These are phyloP conservation scores for Monosporascus sp. DNA, from an alignment of 2,329 filamentous ascomycete species.

Conservation along the genomic window DNA sequence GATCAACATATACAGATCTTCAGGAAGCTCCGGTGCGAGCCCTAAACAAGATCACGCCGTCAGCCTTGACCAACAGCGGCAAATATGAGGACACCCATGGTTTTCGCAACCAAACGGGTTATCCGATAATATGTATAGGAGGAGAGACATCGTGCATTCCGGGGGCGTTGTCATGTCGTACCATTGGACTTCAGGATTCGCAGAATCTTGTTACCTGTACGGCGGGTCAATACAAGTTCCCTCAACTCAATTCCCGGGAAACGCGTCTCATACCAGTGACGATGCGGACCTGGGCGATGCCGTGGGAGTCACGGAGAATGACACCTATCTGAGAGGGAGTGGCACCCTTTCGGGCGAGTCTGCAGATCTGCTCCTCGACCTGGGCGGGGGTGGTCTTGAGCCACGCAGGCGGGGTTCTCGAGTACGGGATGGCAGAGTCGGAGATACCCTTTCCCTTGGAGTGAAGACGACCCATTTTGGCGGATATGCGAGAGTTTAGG, in stretches of 20 bases:
- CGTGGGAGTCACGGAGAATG: conserved; percentile 95
- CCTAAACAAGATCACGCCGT: conserved; percentile 89
- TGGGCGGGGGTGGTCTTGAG: conserved; percentile 98
- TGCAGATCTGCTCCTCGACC: conserved; percentile 98
- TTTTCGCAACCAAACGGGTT: conserved; percentile 1
- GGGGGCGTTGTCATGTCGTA: conserved; percentile 54
- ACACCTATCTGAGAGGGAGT: conserved; percentile 99
- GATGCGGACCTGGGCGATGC: conserved; percentile 95
- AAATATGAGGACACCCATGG: conserved; percentile 27
- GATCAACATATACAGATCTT: conserved; percentile 99
- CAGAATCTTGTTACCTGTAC: conserved; percentile 95
- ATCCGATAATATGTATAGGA: conserved; percentile 4
- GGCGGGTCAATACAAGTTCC: conserved; percentile 10
- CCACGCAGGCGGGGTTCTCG: conserved; percentile 86
- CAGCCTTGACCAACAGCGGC: conserved; percentile 92
- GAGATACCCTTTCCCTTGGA: conserved; percentile 99
- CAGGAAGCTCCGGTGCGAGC: conserved; percentile 96
- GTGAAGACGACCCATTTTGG: conserved; percentile 95
- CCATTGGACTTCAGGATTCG: conserved; percentile 96
- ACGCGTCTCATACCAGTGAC: conserved; percentile 70
- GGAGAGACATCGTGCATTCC: conserved; percentile 14
- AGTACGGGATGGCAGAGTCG: conserved; percentile 93
- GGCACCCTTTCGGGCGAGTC: conserved; percentile 97
- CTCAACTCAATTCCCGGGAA: not conserved
- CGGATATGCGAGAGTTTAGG: conserved; percentile 30